Conservation (phyloP, 1,139 yeast species). For the Pichia sp. region DNA sequence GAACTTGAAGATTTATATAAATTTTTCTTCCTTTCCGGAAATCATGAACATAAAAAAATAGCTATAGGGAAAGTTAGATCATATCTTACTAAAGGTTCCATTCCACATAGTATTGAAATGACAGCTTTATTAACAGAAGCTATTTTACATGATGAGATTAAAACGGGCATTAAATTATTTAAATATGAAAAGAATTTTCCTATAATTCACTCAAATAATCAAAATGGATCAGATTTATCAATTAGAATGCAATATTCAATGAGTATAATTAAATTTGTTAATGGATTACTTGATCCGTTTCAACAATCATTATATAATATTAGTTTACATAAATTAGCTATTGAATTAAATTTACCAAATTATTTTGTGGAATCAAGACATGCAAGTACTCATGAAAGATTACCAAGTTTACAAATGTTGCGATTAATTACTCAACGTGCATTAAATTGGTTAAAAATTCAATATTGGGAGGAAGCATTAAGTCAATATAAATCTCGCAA, state of each 20-base stretch:
- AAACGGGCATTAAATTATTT: conserved; percentile 20
- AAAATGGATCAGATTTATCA: conserved; percentile 16
- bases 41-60: background rate
- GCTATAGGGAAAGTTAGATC: conserved; percentile 51
- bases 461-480: conserved; percentile 61
- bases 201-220: background rate
- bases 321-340: conserved; percentile 73
- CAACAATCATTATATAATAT: conserved; percentile 77
- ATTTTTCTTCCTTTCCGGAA: conserved; percentile 1
- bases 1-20: conserved; percentile 9
- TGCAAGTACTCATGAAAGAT: conserved; percentile 80
- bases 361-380: conserved; percentile 89
- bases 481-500: conserved; percentile 15
- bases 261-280: conserved; percentile 82
- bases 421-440: conserved; percentile 56
- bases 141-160: conserved; percentile 38
- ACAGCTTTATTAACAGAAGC: conserved; percentile 61
- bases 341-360: conserved; percentile 61
- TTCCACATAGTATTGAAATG: conserved; percentile 76
- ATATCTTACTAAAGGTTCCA: conserved; percentile 58
- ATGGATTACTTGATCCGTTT: conserved; percentile 81
- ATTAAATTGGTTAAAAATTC: conserved; percentile 63
- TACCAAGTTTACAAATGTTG: conserved; percentile 67
- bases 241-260: conserved; percentile 57
- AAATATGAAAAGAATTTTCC: conserved; percentile 5